phyloP scores from a whole-genome alignment of 805 yeast genomes.

The Cyberlindnera maritima region DNA sequence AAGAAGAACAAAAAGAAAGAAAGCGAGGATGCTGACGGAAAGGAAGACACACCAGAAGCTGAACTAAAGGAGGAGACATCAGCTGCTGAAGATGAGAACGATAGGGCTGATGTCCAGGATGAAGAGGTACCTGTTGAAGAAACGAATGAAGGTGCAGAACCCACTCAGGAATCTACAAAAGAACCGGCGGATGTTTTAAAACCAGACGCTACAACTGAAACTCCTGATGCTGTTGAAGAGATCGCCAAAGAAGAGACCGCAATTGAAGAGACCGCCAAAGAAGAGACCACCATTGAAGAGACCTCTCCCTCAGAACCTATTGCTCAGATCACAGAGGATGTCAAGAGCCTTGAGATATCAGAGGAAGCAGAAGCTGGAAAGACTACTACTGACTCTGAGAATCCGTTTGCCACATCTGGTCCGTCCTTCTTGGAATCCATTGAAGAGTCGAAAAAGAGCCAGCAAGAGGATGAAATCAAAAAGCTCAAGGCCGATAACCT shows the following conservation, averaged over 20 bases:
- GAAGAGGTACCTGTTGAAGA: not conserved
- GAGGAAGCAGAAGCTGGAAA: constrained; percentile 4
- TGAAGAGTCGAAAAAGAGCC: constrained; percentile 11
- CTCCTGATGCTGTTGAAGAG: no score
- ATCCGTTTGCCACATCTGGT: constrained; percentile 17
- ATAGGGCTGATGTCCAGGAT: not conserved
- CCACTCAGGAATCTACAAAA: no score
- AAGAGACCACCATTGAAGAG: not conserved
- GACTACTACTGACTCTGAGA: not conserved
- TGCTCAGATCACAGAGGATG: constrained; percentile 5
- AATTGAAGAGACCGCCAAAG: not conserved
- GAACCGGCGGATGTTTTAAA: not conserved
- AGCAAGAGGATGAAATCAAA: constrained; percentile 20
- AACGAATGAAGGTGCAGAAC: no score
- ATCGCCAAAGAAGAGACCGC: not conserved
- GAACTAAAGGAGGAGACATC: constrained; percentile 15
- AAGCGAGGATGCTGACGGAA: constrained; percentile 18
- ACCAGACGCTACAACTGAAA: not conserved
- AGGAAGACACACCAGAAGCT: constrained; percentile 15
- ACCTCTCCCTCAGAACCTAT: constrained; percentile 3
- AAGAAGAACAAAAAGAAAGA: constrained; percentile 32
- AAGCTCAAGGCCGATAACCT: constrained; percentile 34
- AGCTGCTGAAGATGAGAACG: constrained; percentile 9
- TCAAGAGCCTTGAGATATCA: not conserved
- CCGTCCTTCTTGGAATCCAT: constrained; percentile 29